A percentile compares a stretch with the other conserved stretches of the same genome.
These are phyloP conservation scores for Fusarium floridanum DNA, from an alignment of 2,329 filamentous ascomycete species.

Conservation along the genomic window DNA sequence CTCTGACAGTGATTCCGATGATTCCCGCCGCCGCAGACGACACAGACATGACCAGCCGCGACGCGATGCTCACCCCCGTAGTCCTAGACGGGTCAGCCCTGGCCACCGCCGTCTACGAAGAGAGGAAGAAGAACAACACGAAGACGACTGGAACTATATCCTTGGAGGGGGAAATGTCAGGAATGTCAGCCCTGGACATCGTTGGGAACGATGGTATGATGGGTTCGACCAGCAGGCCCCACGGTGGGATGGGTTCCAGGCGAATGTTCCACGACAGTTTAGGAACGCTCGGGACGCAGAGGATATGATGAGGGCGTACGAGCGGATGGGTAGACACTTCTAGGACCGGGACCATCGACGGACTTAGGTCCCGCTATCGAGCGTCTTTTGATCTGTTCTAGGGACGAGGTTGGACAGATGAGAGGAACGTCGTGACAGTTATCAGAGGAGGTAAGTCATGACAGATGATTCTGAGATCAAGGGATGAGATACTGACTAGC, in stretches of 20 bases:
- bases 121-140: not conserved
- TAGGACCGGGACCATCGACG: not conserved
- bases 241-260: not conserved
- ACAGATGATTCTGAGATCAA: not conserved
- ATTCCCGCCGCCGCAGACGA: constrained; percentile 1
- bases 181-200: not conserved
- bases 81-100: not conserved
- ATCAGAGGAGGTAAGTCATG: not conserved
- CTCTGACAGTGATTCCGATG: not conserved
- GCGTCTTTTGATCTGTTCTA: not conserved
- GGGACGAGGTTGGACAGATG: not conserved
- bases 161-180: not conserved
- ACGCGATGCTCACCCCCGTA: not conserved
- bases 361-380: not conserved
- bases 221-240: not conserved
- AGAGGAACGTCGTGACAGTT: not conserved
- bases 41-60: not conserved
- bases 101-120: not conserved
- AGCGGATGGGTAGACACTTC: not conserved
- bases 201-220: not conserved
- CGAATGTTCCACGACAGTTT: not conserved
- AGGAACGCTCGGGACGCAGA: not conserved
- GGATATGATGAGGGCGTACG: not conserved
- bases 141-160: not conserved
- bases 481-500: not conserved